phyloP scores from a whole-genome alignment of 2,329 filamentous ascomycete species.

The Aureobasidium sp. region DNA sequence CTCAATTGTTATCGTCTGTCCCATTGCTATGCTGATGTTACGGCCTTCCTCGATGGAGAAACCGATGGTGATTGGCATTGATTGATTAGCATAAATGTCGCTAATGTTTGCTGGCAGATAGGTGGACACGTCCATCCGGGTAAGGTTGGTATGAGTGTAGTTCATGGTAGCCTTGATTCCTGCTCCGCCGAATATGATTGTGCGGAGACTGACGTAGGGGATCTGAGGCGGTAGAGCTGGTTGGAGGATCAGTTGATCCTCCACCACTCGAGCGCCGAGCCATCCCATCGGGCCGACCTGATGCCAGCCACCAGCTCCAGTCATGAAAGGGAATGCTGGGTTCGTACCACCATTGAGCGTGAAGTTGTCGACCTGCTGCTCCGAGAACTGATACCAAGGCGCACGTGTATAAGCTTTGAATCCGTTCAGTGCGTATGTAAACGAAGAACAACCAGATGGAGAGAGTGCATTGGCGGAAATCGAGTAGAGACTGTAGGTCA shows the following conservation, averaged over 20 bases:
- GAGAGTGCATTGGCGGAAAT: conserved; percentile 58
- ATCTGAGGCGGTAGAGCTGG: conserved; percentile 60
- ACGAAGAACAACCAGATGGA: conserved; percentile 58
- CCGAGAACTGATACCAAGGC: conserved; percentile 63
- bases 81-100: conserved; percentile 40
- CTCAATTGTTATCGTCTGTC: conserved; percentile 36
- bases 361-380: conserved; percentile 56
- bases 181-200: conserved; percentile 59
- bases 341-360: conserved; percentile 56
- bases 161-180: conserved; percentile 55
- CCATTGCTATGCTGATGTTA: conserved; percentile 39
- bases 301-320: conserved; percentile 60
- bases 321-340: conserved; percentile 63
- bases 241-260: conserved; percentile 53
- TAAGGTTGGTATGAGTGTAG: conserved; percentile 55
- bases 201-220: conserved; percentile 50
- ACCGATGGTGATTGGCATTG: conserved; percentile 51
- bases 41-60: conserved; percentile 27
- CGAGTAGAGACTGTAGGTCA: conserved; percentile 65
- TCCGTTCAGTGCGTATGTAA: conserved; percentile 58
- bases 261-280: conserved; percentile 53
- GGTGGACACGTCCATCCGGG: conserved; percentile 35
- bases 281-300: conserved; percentile 61
- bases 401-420: conserved; percentile 56
- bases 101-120: conserved; percentile 46